Base-by-base conservation (phyloP, 352 stramenopile species). In the Phytopythium delawarense region DNA sequence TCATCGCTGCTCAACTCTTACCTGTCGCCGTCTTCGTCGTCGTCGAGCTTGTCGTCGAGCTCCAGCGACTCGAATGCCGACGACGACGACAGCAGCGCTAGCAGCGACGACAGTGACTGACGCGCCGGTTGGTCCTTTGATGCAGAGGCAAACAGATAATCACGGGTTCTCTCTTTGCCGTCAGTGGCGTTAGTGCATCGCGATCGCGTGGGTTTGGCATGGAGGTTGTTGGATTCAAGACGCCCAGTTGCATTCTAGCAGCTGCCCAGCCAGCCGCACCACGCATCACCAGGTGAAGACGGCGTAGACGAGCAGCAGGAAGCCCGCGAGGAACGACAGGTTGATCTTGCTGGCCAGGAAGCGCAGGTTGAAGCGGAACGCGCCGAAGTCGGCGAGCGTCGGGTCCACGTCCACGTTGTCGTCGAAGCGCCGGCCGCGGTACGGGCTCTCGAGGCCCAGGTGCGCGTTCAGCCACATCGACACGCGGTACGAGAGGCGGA, bases 341-440 rank as follows among this genome's bases (percentile, higher is more conserved):
- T 96, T 96, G n/a, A 84, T 70, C 62, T 90, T 94, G 75, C 79
- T 92, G 34, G 87, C 87, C 45, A 96, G 75, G 66, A 93, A 96
- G 65, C 87, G 87, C 54, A 96, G 77, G 70, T 96, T 92, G 71
- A 94, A 91, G 30, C 83, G 84, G 67, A 96, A 96, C 16, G 62
- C 55, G 42, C 67, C 64, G 39, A 80, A 78, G 9, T 62, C 61
- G 51, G 59, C 72, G 9, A 48, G 40, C 5, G 61, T 63, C 30
- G 82, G 69, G 52, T 91, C 79, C 44, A 93, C 78, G 45, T 83
- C 64, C 16, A 90, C 34, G 51, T 94, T 94, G 70, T 92, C 81
- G 39, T 91, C 77, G 21, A 94, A 79, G 21, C 70, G 71, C 52
- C 84, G 84, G 59, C 83, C 80, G 30, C 79, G 63, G 65, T 92